Evolutionary conservation across 306 rosid genomes (phyloP).

Genomic region (Mimosa pudica): DNA sequence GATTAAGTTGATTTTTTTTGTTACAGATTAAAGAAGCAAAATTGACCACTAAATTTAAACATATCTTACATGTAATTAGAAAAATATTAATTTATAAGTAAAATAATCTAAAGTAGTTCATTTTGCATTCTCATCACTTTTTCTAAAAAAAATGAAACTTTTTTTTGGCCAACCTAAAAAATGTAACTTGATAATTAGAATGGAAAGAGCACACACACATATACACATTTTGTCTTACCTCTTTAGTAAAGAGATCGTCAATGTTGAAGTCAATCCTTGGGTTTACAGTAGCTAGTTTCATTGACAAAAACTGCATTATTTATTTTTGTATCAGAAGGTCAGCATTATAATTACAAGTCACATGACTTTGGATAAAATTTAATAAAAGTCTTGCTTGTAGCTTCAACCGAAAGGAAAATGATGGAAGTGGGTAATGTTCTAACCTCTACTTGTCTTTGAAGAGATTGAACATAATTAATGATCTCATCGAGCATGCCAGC

Average conservation of each 20-base stretch:
- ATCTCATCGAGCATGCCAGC: constrained; percentile 26
- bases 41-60: no score
- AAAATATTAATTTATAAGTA: no score
- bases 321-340: constrained; percentile 9
- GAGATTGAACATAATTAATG: constrained; percentile 79
- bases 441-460: constrained; percentile 90
- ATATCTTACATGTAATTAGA: no score
- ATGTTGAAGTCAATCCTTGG: constrained; percentile 84
- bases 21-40: no score
- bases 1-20: no score
- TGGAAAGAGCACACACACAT: no score
- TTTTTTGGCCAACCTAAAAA: no score
- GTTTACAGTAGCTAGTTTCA: constrained; percentile 93
- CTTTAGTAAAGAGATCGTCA: constrained; percentile 82
- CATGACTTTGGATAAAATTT: background rate
- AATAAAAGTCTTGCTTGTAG: background rate
- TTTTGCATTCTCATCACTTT: no score
- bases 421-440: constrained; percentile 37
- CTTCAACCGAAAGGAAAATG: background rate
- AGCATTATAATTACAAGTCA: background rate
- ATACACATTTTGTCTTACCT: constrained; percentile 50
- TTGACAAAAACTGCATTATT: constrained; percentile 79
- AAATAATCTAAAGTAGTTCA: no score
- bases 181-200: no score
- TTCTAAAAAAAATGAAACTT: no score